A percentile compares a stretch with the other conserved stretches of the same genome.
phyloP scores from a whole-genome alignment of 352 stramenopile species.

The Peronospora belbahrii region DNA sequence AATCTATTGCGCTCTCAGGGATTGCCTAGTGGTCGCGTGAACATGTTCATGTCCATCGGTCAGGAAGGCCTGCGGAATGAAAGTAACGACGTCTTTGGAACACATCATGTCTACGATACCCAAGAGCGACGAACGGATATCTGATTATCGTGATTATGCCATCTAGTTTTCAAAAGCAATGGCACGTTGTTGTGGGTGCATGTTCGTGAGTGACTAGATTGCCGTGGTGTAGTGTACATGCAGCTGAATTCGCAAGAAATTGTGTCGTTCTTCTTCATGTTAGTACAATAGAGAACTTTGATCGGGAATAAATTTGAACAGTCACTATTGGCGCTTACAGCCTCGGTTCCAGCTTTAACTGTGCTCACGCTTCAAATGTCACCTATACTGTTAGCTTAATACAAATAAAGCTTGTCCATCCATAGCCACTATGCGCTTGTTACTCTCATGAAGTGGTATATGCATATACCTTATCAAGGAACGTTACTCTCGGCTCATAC shows the following conservation, averaged over 20 bases:
- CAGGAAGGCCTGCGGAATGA: conserved; percentile 27
- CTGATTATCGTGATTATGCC: conserved; percentile 22
- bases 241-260: neutral
- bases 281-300: too few species aligned
- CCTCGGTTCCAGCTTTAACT: too few species aligned
- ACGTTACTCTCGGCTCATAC: too few species aligned
- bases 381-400: too few species aligned
- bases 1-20: conserved; percentile 42
- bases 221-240: neutral
- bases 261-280: neutral
- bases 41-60: conserved; percentile 48
- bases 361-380: too few species aligned
- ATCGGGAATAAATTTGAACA: too few species aligned
- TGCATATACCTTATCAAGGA: too few species aligned
- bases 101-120: conserved; percentile 41
- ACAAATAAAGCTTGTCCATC: too few species aligned
- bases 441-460: too few species aligned
- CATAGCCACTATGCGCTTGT: too few species aligned
- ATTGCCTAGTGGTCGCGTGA: conserved; percentile 33
- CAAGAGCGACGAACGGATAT: conserved; percentile 61
- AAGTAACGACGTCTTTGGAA: conserved; percentile 3
- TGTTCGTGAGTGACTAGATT: neutral
- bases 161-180: neutral
- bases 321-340: too few species aligned
- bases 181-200: neutral